Percentiles rank a stretch among this genome's conserved stretches.
These are phyloP conservation scores for Lachancea fermentati DNA, from an alignment of 805 yeast genomes.

Conservation along the genomic window DNA sequence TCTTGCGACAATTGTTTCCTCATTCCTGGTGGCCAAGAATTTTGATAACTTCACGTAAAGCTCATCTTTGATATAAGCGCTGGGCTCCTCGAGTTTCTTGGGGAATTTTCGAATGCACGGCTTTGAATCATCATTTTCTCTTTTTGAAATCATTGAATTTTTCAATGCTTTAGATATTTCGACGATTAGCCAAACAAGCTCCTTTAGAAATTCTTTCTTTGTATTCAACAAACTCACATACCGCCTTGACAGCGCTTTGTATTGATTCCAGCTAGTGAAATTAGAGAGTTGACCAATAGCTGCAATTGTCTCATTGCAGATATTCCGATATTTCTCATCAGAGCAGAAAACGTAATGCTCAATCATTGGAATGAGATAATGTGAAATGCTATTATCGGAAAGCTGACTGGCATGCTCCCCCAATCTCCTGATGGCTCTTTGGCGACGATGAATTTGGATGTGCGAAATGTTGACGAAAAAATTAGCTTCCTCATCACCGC, in stretches of 20 bases:
- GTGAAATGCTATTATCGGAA: constrained; percentile 57
- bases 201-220: constrained; percentile 47
- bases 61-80: constrained; percentile 47
- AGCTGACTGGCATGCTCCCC: constrained; percentile 44
- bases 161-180: constrained; percentile 48
- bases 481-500: constrained; percentile 77
- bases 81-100: constrained; percentile 34
- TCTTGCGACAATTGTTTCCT: constrained; percentile 69
- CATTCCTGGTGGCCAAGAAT: constrained; percentile 59
- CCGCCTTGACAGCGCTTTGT: constrained; percentile 64
- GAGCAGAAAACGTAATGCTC: constrained; percentile 67
- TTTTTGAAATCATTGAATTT: constrained; percentile 28
- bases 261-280: constrained; percentile 72
- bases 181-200: constrained; percentile 52
- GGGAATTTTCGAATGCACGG: constrained; percentile 34
- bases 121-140: constrained; percentile 15
- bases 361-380: constrained; percentile 76
- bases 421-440: constrained; percentile 70
- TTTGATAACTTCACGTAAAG: constrained; percentile 58
- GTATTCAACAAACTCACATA: constrained; percentile 49
- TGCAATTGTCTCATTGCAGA: constrained; percentile 59
- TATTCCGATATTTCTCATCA: constrained; percentile 53
- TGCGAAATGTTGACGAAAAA: constrained; percentile 74
- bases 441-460: constrained; percentile 80
- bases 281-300: constrained; percentile 56